Evolutionary conservation across 352 stramenopile species (phyloP).

Genomic region (Phytophthora pini): DNA sequence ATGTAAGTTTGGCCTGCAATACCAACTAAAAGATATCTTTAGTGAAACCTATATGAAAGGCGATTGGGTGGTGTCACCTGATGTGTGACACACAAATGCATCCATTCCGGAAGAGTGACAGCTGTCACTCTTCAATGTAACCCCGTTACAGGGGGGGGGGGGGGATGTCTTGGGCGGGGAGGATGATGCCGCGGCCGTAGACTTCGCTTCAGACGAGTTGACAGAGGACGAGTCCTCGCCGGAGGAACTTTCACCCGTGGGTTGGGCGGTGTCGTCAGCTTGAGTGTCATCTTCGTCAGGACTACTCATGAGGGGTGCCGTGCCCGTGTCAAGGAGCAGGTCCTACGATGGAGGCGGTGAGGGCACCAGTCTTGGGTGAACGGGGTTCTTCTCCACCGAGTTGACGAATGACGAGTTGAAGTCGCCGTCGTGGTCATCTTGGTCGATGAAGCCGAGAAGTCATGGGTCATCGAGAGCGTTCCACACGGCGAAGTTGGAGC

Average conservation of each 20-base stretch:
- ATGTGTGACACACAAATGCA: too few species aligned
- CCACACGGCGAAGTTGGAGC: slow-evolving; percentile 21
- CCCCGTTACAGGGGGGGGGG: too few species aligned
- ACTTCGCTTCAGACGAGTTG: background rate
- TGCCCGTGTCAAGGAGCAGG: slow-evolving; percentile 3
- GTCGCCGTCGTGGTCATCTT: background rate
- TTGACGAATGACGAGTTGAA: background rate
- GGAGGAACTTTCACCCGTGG: background rate
- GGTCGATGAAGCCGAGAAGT: slow-evolving; percentile 16
- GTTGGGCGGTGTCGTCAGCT: background rate
- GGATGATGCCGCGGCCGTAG: background rate
- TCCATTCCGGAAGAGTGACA: too few species aligned
- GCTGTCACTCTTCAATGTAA: too few species aligned
- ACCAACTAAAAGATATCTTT: too few species aligned
- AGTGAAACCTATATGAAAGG: too few species aligned
- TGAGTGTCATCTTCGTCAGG: background rate
- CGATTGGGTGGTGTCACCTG: too few species aligned
- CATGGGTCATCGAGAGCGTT: slow-evolving; percentile 18
- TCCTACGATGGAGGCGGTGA: background rate
- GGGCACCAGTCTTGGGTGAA: background rate
- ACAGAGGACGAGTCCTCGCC: background rate
- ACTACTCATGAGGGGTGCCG: background rate
- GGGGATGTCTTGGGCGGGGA: background rate
- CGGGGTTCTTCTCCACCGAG: background rate
- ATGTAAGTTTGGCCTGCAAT: too few species aligned